Base-by-base conservation (phyloP, 2,329 filamentous ascomycete species). In the Trichophyton benhamiae region DNA sequence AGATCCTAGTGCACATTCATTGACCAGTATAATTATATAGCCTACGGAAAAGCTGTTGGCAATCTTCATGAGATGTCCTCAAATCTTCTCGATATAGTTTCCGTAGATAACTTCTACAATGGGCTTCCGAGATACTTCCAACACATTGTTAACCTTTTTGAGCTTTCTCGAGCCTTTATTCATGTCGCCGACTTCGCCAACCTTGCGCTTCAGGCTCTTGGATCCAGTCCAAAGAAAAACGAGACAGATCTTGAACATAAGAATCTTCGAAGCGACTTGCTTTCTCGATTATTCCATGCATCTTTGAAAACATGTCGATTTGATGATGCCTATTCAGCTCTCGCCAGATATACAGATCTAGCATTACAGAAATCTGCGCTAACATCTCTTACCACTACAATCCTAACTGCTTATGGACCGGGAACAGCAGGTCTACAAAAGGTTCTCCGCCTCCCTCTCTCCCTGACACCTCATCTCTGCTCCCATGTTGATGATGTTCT, bases 111-210 rank as follows among this genome's bases (percentile, higher is more conserved):
- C 59, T 85, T 87, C 69, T 80, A 91, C 69, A 83, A 83, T 61
- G 94, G 92, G 1, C 80, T 91, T 46, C 82, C 89, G 3, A 85
- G 83, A 65, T 99, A 96, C 75, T 95, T 95, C 72, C 84, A 87
- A 48, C 94, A 99, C 72, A 83, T 97, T 58, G 82, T 91, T 11
- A 81, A 84, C 20, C 80, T 99, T 1, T 97, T 88, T 69, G 91
- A 96, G 71, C 83, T 83, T 67, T 82, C 84, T 49, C 87, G 86
- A 66, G 85, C 87, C 0, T 89, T 88, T 72, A 87, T 88, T 1
- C 88, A 87, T 68, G 89, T 95, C 46, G 83, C 90, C 4, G 89
- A 95, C 66, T 96, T 96, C 77, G 86, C 89, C 44, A 82, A 84
- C 44, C 77, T 91, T 25, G 86, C 88, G 4, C 77, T 95, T 48